Base-by-base conservation (phyloP, 73 alveolate species). In the Durusdinium trenchii region DNA sequence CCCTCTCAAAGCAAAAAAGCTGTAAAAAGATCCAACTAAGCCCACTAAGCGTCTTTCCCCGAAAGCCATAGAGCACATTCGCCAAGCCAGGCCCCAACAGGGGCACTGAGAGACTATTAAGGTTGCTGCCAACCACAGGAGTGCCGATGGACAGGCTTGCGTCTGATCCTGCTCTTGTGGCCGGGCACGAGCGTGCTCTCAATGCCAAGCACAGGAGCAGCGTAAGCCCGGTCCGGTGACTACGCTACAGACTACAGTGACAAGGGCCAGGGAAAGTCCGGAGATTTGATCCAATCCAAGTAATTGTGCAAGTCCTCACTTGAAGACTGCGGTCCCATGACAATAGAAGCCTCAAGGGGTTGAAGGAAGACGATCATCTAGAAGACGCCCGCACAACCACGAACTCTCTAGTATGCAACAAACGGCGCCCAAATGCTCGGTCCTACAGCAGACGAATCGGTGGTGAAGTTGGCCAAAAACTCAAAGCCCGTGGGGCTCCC, bases 401-500 rank as follows among this genome's bases (percentile, higher is more conserved):
- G 30, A 23, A 1, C 30, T 60, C 73, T 60, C 73, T 23, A 60
- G 4, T 60, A 23, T n/a, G n/a, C n/a, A 60, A 60, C 18, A 60
- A 60, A 60, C 12, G 23, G 23, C 69, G 30, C 30, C 1, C 1
- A 1, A 60, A 2, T 32, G 30, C 73, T 32, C 18, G 61, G 42
- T 76, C 87, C 87, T 76, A 60, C 20, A 40, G 45, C 62, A 23
- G 14, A 20, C 20, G 84, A 48, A 43, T 76, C 87, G 26, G 87
- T 43, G 61, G 43, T 42, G 60, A 76, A 76, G 26, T 76, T 76
- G 62, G 43, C 87, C n/a, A 76, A 60, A 60, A 76, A 76, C 16
- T 26, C 60, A 45, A 76, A 76, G 54, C 87, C 87, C 16, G 43
- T 40, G 26, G 87, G 87, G 87, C 87, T 3, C 60, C 45, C 87